Base-by-base conservation (phyloP, 495 filamentous ascomycete genomes). In the Cairneyella variabilis region DNA sequence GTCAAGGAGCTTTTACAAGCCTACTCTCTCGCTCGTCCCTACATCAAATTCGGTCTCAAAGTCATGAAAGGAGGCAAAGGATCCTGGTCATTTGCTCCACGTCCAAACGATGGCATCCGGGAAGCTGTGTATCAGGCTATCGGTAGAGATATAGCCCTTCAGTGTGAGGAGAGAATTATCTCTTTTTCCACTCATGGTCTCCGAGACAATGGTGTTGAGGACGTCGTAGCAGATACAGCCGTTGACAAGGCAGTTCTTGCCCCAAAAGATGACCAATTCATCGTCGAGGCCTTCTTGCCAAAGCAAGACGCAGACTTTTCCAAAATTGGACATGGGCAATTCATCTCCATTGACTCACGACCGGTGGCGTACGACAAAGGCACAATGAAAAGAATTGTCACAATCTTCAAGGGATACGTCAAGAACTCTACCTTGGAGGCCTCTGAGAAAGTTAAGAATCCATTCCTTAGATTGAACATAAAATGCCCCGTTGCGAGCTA, bases 381-480 rank as follows among this genome's bases (percentile, higher is more conserved):
- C 0, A 79, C 81, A 5, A 71, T 80, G 12, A 91, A 87, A 57
- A 80, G 86, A 51, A 75, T 96, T 26, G 51, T 78, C 0, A 75
- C 73, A 8, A 53, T 77, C 0, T 90, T 81, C 69, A 89, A 83
- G 64, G 64, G 60, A 0, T 78, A 80, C 55, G 28, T 85, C 14
- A 78, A 32, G 27, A 23, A 22, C 11, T 22, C 44, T 20, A 18
- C 49, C 20, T 42, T 16, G 2, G 42, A 45, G 1, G 21, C 25
- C 16, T 22, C 26, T 20, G 52, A 75, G 26, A 71, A 70, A 11
- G 43, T 74, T 16, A 77, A 71, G 25, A 80, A 89, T 53, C 85
- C 85, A 0, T 92, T 96, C 64, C 66, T 97, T 22, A 78, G 76
- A 14, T 59, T 97, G 38, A 83, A 90, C 50, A 79, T 98, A 5